These are phyloP conservation scores for Penicillium oxalicum DNA, from an alignment of 2,329 filamentous ascomycete species.

Conservation along the genomic window DNA sequence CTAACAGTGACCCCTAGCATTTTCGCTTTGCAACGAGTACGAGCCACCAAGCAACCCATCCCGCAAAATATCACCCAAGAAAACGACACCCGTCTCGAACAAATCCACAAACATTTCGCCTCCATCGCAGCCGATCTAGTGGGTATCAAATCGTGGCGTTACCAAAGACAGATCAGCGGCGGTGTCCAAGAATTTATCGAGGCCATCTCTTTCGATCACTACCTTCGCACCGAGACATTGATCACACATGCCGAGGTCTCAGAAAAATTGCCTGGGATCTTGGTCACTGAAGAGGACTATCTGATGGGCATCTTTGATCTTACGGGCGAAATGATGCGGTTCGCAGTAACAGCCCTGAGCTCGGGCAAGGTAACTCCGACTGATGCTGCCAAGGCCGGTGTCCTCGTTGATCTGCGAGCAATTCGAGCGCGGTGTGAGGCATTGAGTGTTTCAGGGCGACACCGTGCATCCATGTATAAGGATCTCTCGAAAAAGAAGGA, in stretches of 20 bases:
- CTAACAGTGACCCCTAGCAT: conserved; percentile 50
- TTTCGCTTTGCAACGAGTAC: conserved; percentile 68
- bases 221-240: conserved; percentile 70
- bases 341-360: conserved; percentile 82
- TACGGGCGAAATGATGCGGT: conserved; percentile 94
- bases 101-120: conserved; percentile 64
- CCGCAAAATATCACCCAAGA: conserved; percentile 65
- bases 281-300: conserved; percentile 76
- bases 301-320: conserved; percentile 87
- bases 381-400: conserved; percentile 47
- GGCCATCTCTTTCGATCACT: conserved; percentile 81
- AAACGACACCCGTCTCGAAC: conserved; percentile 60
- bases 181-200: conserved; percentile 94
- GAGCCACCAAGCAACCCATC: conserved; percentile 43
- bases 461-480: conserved; percentile 46
- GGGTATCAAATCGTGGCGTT: conserved; percentile 75
- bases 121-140: conserved; percentile 67
- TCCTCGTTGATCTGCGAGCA: conserved; percentile 74
- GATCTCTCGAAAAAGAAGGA: conserved; percentile 74
- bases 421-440: conserved; percentile 72
- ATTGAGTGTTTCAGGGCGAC: conserved; percentile 52
- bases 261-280: conserved; percentile 46
- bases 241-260: conserved; percentile 61
- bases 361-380: conserved; percentile 55
- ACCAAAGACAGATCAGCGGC: conserved; percentile 66